Evolutionary conservation across 1,139 yeast species (phyloP).

Genomic region (Hyphopichia pseudoburtonii): DNA sequence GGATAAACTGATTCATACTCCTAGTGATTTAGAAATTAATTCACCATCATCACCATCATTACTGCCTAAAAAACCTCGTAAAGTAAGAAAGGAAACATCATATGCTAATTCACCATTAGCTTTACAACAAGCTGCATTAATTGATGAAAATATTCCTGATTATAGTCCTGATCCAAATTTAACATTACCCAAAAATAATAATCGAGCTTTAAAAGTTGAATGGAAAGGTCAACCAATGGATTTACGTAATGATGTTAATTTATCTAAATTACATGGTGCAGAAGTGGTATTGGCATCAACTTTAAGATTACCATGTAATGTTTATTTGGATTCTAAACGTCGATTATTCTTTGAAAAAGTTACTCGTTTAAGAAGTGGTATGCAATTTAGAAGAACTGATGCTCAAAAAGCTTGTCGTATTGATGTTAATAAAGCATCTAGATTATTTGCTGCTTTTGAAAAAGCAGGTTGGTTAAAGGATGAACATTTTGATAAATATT

Average conservation of each 20-base stretch:
- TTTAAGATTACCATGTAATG: conserved; percentile 82
- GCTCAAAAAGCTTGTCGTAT: conserved; percentile 97
- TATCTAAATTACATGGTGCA: conserved; percentile 79
- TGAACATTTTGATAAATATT: conserved; percentile 58
- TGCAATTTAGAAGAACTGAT: conserved; percentile 94
- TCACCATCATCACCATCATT: conserved; percentile 11
- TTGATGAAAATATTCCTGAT: conserved; percentile 66
- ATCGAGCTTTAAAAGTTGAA: conserved; percentile 78
- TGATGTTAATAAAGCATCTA: conserved; percentile 93
- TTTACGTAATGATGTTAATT: conserved; percentile 71
- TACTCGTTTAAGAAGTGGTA: conserved; percentile 65
- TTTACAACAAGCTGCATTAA: conserved; percentile 43
- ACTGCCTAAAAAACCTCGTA: conserved; percentile 40
- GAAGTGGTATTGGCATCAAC: conserved; percentile 86
- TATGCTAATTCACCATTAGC: conserved; percentile 34
- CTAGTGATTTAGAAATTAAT: conserved; percentile 17
- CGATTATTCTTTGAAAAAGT: conserved; percentile 89
- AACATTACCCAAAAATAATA: conserved; percentile 64
- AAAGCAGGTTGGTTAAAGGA: conserved; percentile 95
- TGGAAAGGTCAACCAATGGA: conserved; percentile 99
- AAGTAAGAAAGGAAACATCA: conserved; percentile 24
- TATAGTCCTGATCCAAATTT: conserved; percentile 65
- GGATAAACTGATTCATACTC: conserved; percentile 26
- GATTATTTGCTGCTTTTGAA: conserved; percentile 90
- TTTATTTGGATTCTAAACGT: conserved; percentile 89